phyloP scores from a whole-genome alignment of 1,284 basidiomycete genomes.

The Rhodotorula sp. region DNA sequence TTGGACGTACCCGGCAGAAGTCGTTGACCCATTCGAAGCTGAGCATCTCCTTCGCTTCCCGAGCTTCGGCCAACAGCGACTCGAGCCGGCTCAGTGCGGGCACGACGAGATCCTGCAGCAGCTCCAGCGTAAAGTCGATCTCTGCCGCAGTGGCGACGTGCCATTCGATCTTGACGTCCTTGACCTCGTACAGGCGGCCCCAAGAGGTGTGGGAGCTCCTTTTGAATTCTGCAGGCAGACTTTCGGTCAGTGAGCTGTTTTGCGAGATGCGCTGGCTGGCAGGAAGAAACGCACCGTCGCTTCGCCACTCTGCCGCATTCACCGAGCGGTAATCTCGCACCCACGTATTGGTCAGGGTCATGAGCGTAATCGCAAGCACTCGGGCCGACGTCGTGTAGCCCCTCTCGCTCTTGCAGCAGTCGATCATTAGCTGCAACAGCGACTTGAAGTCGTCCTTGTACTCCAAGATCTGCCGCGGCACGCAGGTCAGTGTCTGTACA shows the following conservation, averaged over 20 bases:
- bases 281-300: constrained; percentile 58
- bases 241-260: neutral
- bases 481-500: neutral
- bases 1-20: constrained; percentile 67
- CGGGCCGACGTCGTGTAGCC: constrained; percentile 81
- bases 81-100: constrained; percentile 72
- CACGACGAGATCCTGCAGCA: constrained; percentile 67
- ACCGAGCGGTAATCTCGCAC: constrained; percentile 78
- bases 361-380: constrained; percentile 73
- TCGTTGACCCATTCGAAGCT: constrained; percentile 80
- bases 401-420: constrained; percentile 82
- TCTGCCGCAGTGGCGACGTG: constrained; percentile 75
- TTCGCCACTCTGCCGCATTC: constrained; percentile 78
- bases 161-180: constrained; percentile 85
- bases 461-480: constrained; percentile 60
- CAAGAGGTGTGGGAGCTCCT: constrained; percentile 57
- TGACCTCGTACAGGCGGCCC: constrained; percentile 65
- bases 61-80: constrained; percentile 50
- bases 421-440: constrained; percentile 68
- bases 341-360: constrained; percentile 75
- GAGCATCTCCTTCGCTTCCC: constrained; percentile 42
- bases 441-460: constrained; percentile 68
- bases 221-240: constrained; percentile 27
- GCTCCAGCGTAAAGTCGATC: constrained; percentile 75
- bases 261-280: neutral